Percentiles rank a stretch among this genome's conserved stretches.
These are phyloP conservation scores for Amniculicola lignicola DNA, from an alignment of 495 filamentous ascomycete species.

Conservation along the genomic window DNA sequence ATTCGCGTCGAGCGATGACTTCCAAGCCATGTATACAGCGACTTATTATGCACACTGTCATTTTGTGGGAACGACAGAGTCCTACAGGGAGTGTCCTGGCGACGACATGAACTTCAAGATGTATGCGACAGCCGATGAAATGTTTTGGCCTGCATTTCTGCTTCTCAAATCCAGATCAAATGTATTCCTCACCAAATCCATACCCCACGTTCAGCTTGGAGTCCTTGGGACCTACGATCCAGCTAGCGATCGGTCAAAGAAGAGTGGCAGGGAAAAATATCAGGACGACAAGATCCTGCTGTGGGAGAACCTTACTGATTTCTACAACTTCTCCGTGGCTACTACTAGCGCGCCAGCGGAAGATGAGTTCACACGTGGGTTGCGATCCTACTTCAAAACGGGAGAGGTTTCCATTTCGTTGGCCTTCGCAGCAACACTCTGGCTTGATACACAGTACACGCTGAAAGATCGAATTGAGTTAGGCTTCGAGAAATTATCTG, in stretches of 20 bases:
- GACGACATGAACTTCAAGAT: background rate
- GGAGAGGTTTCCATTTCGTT: background rate
- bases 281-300: background rate
- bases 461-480: background rate
- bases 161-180: background rate
- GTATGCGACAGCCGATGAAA: background rate
- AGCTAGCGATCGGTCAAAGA: slow-evolving; percentile 29
- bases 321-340: background rate
- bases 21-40: slow-evolving; percentile 26
- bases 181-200: background rate
- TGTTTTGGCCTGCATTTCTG: background rate
- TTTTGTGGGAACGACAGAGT: background rate
- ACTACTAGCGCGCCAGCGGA: background rate
- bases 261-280: background rate
- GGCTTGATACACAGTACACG: background rate
- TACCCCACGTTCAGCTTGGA: slow-evolving; percentile 34
- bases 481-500: background rate
- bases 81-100: background rate
- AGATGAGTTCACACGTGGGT: background rate
- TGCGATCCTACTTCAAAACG: background rate
- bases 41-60: background rate
- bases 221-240: slow-evolving; percentile 39
- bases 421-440: background rate
- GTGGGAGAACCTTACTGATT: background rate
- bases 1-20: slow-evolving; percentile 31